Percentiles rank a stretch among this genome's conserved stretches.
Evolutionary conservation across 2,329 filamentous ascomycete genomes (phyloP).

Genomic region (Fusarium sp.): DNA sequence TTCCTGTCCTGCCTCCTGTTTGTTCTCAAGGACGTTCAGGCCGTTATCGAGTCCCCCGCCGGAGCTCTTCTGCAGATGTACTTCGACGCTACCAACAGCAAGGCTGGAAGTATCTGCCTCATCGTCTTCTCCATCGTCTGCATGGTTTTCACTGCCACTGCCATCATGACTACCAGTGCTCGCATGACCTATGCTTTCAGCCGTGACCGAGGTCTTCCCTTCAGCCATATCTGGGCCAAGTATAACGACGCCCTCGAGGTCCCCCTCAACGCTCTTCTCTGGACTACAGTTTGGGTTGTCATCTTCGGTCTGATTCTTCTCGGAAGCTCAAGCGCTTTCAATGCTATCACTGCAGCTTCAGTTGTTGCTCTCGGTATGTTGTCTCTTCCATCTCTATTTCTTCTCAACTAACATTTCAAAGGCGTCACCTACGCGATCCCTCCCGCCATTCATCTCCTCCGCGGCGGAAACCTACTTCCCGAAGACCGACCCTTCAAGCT

Average conservation of each 20-base stretch:
- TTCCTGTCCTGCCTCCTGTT: constrained; percentile 74
- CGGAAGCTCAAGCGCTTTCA: constrained; percentile 74
- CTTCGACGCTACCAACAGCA: constrained; percentile 71
- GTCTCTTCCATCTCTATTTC: background rate
- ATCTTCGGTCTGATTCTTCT: constrained; percentile 78
- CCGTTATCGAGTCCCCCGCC: constrained; percentile 65
- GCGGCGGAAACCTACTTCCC: constrained; percentile 74
- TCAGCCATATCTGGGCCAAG: constrained; percentile 68
- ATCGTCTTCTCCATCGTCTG: constrained; percentile 75
- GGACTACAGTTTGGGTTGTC: constrained; percentile 71
- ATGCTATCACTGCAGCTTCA: constrained; percentile 77
- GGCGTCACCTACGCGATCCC: constrained; percentile 79
- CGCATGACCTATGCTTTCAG: constrained; percentile 77
- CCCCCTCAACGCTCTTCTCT: constrained; percentile 74
- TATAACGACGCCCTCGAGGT: constrained; percentile 72
- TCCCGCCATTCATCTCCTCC: constrained; percentile 74
- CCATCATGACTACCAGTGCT: constrained; percentile 73
- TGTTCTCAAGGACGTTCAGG: constrained; percentile 68
- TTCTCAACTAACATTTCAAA: constrained; percentile 44
- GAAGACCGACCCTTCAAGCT: constrained; percentile 56
- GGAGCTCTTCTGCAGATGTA: constrained; percentile 74
- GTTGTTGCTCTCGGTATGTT: constrained; percentile 72
- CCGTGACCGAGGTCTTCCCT: constrained; percentile 74
- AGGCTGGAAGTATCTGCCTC: constrained; percentile 71
- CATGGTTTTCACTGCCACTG: constrained; percentile 72